Evolutionary conservation across 768 basidiomycete species (phyloP), one percentile per base, ranked within the genome.

Genomic region (Ramaria sp.): DNA sequence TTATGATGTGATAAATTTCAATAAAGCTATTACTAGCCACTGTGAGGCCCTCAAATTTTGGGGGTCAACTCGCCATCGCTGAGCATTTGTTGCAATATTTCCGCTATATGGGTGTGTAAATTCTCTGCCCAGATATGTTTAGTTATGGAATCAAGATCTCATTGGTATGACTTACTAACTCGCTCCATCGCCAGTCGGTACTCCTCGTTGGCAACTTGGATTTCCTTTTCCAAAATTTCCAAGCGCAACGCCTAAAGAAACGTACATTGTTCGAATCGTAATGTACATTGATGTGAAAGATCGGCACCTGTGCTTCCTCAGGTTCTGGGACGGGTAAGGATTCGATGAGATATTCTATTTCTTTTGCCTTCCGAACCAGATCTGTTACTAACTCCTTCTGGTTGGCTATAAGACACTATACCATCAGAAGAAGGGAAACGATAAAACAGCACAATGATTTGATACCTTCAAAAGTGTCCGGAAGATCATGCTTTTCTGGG

Each of bases 331-430:
- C 79, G 0, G 89, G 90, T 13, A 95, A 67, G 0, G 82, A 82
- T 48, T 85, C 78, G 49, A 95, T 88, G 47, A 94, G 76, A 61
- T 80, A 83, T 61, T 94, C 86, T 39, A 95, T 78, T 65, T 93
- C 88, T 62, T 94, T 94, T 13, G 89, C 88, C 62, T 94, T 93
- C 37, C 81, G 75, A 38, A 93, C 76, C 38, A 95, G 72, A 62
- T 94, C 91, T 15, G 76, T 70, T 4, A 91, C 88, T 20, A 94
- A 80, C 65, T 94, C 90, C 59, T 78, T 83, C 66, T 85, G 79
- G 70, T 88, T 93, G 10, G 81, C 91, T 93, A 62, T 27, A 43
- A 12, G 37, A 20, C 27, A 50, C 12, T 27, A 45, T 32, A 38
- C 12, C 47, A 49, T 45, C 22, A 28, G n/a, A 39, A 51, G 34